Conservation (phyloP, 768 basidiomycete species). For the Calocybe indica region DNA sequence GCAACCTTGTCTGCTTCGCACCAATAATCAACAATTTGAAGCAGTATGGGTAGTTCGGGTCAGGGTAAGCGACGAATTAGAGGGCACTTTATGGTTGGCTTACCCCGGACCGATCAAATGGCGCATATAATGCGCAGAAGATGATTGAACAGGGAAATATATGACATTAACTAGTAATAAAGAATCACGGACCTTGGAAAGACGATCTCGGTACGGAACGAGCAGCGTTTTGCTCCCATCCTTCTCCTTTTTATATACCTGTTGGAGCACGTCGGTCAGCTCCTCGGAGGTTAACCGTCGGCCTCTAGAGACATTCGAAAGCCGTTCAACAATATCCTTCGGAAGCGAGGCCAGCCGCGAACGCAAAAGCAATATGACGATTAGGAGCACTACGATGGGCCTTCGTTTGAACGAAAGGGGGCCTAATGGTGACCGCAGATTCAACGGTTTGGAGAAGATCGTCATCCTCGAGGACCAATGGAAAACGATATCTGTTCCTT, state of each 20-base stretch:
- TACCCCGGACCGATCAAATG: too few relatives aligned
- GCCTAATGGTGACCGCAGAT: conserved; percentile 4
- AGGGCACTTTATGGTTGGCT: too few relatives aligned
- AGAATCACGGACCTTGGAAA: conserved; percentile 49
- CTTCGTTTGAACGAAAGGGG: conserved; percentile 11
- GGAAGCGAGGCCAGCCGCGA: conserved; percentile 33
- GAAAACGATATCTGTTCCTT: too few relatives aligned
- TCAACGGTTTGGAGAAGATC: conserved; percentile 10
- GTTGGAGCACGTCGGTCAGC: conserved; percentile 44
- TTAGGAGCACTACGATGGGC: conserved; percentile 35
- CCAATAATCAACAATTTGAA: too few relatives aligned
- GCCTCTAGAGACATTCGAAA: conserved; percentile 20
- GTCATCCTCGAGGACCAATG: conserved; percentile 5
- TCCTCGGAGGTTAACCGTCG: conserved; percentile 31
- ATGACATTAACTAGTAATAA: neutral
- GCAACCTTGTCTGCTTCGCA: too few relatives aligned
- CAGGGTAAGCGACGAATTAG: too few relatives aligned
- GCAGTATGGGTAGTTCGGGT: too few relatives aligned
- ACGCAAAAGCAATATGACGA: conserved; percentile 46
- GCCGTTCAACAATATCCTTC: conserved; percentile 19
- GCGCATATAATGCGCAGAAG: neutral
- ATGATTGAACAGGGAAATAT: neutral
- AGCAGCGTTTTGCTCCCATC: conserved; percentile 61
- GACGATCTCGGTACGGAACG: conserved; percentile 56
- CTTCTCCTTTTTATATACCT: conserved; percentile 54